phyloP scores from a whole-genome alignment of 345 rosid genomes.

The Camelina sativa region DNA sequence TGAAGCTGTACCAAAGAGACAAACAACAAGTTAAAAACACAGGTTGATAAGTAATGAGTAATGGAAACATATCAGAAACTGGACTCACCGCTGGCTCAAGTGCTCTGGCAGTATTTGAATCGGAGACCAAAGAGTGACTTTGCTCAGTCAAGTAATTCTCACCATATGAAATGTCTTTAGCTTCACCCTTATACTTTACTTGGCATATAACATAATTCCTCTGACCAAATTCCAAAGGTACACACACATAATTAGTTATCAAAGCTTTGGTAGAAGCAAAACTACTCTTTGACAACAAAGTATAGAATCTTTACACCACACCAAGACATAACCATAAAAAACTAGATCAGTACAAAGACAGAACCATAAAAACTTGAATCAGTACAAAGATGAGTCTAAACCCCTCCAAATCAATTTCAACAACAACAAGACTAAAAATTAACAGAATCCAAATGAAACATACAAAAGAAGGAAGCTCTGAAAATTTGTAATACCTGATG shows the following conservation, averaged over 20 bases:
- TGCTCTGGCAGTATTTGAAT: background rate
- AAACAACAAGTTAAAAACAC: background rate
- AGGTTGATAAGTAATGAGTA: background rate
- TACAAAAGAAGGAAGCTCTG: too few relatives aligned
- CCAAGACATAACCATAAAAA: too few relatives aligned
- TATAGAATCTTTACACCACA: too few relatives aligned
- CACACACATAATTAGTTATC: too few relatives aligned
- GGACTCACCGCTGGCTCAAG: background rate
- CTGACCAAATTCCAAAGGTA: constrained; percentile 16
- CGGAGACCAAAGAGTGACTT: constrained; percentile 20
- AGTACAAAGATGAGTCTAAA: too few relatives aligned
- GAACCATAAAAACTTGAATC: too few relatives aligned
- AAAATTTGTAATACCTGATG: background rate
- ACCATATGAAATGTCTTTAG: constrained; percentile 1
- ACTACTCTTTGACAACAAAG: too few relatives aligned
- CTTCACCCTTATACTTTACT: constrained; percentile 37
- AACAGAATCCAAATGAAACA: too few relatives aligned
- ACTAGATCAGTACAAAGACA: too few relatives aligned
- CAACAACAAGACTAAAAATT: too few relatives aligned
- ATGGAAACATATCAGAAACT: background rate
- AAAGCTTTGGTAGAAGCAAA: background rate
- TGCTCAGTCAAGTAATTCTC: background rate
- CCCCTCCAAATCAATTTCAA: too few relatives aligned
- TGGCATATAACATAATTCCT: constrained; percentile 34
- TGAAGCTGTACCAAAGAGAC: background rate